phyloP scores from a whole-genome alignment of 495 filamentous ascomycete species.

The Extremus antarcticus region DNA sequence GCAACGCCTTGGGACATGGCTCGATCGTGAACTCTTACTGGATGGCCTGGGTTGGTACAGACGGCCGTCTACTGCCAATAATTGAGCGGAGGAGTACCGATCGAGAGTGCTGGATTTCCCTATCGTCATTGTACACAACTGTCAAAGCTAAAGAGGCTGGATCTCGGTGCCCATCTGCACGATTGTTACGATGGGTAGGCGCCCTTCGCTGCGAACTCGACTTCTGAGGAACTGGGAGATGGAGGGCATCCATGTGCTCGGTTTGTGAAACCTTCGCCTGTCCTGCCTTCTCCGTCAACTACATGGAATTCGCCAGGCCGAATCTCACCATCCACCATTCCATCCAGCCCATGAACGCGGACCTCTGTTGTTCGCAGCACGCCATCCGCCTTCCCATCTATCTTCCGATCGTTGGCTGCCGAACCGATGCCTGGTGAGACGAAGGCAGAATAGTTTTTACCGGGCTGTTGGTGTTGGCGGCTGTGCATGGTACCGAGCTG shows the following conservation, averaged over 20 bases:
- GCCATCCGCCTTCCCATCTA: not conserved
- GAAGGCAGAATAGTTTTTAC: not conserved
- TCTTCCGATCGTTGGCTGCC: not conserved
- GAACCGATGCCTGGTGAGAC: not conserved
- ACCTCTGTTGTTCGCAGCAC: not conserved
- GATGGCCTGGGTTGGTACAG: too few species aligned
- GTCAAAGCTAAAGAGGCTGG: too few species aligned
- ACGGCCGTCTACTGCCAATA: too few species aligned
- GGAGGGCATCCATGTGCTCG: not conserved
- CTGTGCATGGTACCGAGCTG: not conserved
- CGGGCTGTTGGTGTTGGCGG: not conserved
- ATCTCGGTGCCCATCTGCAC: too few species aligned
- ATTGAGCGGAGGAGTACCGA: too few species aligned
- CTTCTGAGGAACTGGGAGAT: not conserved
- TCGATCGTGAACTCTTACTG: too few species aligned
- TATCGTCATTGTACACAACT: too few species aligned
- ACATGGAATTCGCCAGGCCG: not conserved
- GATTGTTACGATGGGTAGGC: not conserved
- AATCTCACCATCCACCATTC: not conserved
- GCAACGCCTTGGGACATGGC: too few species aligned
- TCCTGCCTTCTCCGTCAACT: not conserved
- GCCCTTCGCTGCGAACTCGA: not conserved
- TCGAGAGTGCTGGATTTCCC: too few species aligned
- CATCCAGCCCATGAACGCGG: not conserved
- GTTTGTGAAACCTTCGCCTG: not conserved